Conservation (phyloP, 768 basidiomycete genomes). For the Naematelia encephala region DNA sequence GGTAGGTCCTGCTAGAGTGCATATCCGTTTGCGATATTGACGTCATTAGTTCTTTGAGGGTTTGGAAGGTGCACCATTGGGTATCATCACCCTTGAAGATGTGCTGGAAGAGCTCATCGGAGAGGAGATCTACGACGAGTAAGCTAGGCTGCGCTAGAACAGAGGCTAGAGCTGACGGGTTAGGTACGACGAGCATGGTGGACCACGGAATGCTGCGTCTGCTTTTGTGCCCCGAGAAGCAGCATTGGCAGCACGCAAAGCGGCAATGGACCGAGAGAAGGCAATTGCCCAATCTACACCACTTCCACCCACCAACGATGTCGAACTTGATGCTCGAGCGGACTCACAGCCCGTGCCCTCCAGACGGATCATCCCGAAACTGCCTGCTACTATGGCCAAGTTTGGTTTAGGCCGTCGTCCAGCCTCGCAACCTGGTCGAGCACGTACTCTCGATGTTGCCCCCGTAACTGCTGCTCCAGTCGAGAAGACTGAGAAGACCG, state of each 20-base stretch:
- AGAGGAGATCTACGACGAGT: slow-evolving; percentile 86
- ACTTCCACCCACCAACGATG: slow-evolving; percentile 20
- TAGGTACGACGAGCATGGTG: slow-evolving; percentile 68
- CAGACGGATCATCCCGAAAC: slow-evolving; percentile 14
- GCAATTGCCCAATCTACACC: slow-evolving; percentile 19
- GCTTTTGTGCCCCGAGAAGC: slow-evolving; percentile 53
- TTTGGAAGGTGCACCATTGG: slow-evolving; percentile 80
- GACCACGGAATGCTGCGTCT: slow-evolving; percentile 51
- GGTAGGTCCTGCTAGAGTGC: too few species aligned
- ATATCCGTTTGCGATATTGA: too few species aligned
- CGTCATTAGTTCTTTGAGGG: slow-evolving; percentile 82
- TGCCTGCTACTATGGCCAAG: slow-evolving; percentile 14
- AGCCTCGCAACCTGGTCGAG: slow-evolving; percentile 23
- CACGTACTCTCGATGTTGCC: too few species aligned
- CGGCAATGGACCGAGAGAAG: slow-evolving; percentile 30
- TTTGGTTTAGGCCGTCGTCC: slow-evolving; percentile 16
- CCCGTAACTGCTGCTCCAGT: too few species aligned
- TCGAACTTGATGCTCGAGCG: slow-evolving; percentile 26
- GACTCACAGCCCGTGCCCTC: slow-evolving; percentile 1
- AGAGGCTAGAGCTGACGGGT: too few species aligned
- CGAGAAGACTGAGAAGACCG: not conserved
- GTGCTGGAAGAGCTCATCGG: slow-evolving; percentile 91
- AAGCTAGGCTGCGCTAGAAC: too few species aligned
- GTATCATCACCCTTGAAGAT: slow-evolving; percentile 90
- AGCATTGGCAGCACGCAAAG: slow-evolving; percentile 29